Base-by-base conservation (phyloP, 305 asterid genomes). In the Fraxinus sp. region DNA sequence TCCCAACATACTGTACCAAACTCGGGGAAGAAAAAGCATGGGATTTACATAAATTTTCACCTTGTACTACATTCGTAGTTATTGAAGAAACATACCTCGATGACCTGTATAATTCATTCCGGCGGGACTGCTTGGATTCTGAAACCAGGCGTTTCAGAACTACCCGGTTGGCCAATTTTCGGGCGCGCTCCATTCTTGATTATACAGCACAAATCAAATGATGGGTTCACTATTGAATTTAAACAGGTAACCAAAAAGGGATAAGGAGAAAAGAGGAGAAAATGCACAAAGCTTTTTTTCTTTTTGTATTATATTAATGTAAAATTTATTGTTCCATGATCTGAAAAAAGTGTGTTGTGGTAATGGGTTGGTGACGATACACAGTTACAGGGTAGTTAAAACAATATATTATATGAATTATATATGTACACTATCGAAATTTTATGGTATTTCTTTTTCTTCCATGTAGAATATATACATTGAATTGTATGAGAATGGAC, bases 121-220 rank as follows among this genome's bases (percentile, higher is more conserved):
- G 83, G 81, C 26, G 77, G n/a, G 46, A 84, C 57, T 2, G 87
- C 28, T 32, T 64, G 85, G 81, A 85, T 75, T 92, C 87, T 13
- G 98, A 93, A 36, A 92, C 85, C 78, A 95, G 85, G 46, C 98
- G 97, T 64, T 85, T 81, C 84, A 92, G 92, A 81, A 95, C 89
- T 5, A 95, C 96, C 77, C 89, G 64, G 95, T 90, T 91, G 13
- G 97, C 97, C 32, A 95, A 88, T 79, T 92, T 95, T 74, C 98
- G 87, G 5, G 98, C 97, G 7, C 97, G 94, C 85, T 95, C 98
- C 98, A 95, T 87, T 13, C 22, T 59, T 3, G 36, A 18, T 10
- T 64, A 3, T 13, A 33, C 11, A 77, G 35, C 11, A 55, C 72
- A 18, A 22, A 41, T 3, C 35, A 64, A 24, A 64, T 64, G 33